Evolutionary conservation across 208 protist species (phyloP).

Genomic region (Crithidia expoeki): DNA sequence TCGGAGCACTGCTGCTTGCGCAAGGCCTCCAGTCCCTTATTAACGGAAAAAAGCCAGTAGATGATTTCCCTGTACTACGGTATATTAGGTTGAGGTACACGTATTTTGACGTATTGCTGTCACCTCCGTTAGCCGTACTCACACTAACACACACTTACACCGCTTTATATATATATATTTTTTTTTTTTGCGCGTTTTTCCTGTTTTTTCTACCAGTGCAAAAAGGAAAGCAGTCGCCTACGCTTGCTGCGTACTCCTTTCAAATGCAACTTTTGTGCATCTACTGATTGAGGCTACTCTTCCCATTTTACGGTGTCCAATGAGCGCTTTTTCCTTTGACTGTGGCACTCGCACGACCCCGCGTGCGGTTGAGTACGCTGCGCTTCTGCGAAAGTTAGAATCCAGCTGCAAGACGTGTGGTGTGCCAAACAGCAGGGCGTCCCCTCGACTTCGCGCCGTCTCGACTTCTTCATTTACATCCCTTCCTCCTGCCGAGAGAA

Average conservation of each 20-base stretch:
- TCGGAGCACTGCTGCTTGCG: too few relatives aligned
- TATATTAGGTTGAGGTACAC: too few relatives aligned
- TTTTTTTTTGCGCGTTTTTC: too few relatives aligned
- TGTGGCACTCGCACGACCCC: not conserved
- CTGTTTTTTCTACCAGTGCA: too few relatives aligned
- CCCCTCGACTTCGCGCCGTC: not conserved
- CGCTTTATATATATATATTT: not conserved
- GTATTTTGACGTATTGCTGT: too few relatives aligned
- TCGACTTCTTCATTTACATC: not conserved
- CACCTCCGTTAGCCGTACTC: too few relatives aligned
- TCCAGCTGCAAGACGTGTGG: not conserved
- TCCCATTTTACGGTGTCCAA: not conserved
- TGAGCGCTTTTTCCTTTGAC: not conserved
- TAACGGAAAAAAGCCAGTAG: too few relatives aligned
- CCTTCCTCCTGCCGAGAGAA: not conserved
- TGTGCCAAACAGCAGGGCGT: not conserved
- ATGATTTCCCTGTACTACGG: too few relatives aligned
- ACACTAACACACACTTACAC: constrained; percentile 1
- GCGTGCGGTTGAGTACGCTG: not conserved
- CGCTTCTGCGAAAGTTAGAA: constrained; percentile 5
- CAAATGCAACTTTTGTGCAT: too few relatives aligned
- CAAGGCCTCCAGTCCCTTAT: too few relatives aligned
- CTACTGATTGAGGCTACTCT: not conserved
- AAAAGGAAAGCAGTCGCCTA: too few relatives aligned
- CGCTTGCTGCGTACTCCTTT: too few relatives aligned